These are phyloP conservation scores for Lentinus brumalis DNA, from an alignment of 768 basidiomycete species.

Conservation along the genomic window DNA sequence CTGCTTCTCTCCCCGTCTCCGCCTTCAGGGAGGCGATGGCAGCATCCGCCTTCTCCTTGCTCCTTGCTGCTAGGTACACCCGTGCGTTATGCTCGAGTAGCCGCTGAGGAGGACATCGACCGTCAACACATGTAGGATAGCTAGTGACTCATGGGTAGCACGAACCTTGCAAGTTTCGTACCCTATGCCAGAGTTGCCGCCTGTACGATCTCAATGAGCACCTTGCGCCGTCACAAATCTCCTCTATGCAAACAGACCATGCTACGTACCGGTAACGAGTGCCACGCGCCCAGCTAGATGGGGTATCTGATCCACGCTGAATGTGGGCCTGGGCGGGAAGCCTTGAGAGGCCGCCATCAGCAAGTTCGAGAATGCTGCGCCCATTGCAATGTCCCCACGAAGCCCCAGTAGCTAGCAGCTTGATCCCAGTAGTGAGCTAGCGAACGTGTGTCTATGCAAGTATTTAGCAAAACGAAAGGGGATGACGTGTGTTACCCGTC, in stretches of 20 bases:
- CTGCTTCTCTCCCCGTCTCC: slow-evolving; percentile 43
- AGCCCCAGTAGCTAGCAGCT: no score
- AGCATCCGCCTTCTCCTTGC: slow-evolving; percentile 42
- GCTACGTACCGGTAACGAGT: slow-evolving; percentile 34
- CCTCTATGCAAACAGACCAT: background rate
- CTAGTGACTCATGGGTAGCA: background rate
- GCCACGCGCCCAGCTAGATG: slow-evolving; percentile 40
- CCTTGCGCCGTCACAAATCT: background rate
- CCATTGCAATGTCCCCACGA: background rate
- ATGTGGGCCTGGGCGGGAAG: slow-evolving; percentile 17
- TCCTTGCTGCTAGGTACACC: slow-evolving; percentile 63
- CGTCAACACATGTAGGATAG: no score
- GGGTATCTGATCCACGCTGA: slow-evolving; percentile 40
- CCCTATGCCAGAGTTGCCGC: slow-evolving; percentile 48
- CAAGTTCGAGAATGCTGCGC: slow-evolving; percentile 16
- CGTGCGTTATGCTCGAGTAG: slow-evolving; percentile 62
- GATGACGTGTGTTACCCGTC: no score
- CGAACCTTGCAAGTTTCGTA: slow-evolving; percentile 53
- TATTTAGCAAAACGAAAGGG: no score
- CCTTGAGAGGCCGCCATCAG: slow-evolving; percentile 20
- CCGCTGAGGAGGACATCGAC: slow-evolving; percentile 32
- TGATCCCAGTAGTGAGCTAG: no score
- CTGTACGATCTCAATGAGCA: background rate
- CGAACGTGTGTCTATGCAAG: no score
- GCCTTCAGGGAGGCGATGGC: slow-evolving; percentile 56